Evolutionary conservation across 441 rosid genomes (phyloP).

Genomic region (Corymbia citriodora): DNA sequence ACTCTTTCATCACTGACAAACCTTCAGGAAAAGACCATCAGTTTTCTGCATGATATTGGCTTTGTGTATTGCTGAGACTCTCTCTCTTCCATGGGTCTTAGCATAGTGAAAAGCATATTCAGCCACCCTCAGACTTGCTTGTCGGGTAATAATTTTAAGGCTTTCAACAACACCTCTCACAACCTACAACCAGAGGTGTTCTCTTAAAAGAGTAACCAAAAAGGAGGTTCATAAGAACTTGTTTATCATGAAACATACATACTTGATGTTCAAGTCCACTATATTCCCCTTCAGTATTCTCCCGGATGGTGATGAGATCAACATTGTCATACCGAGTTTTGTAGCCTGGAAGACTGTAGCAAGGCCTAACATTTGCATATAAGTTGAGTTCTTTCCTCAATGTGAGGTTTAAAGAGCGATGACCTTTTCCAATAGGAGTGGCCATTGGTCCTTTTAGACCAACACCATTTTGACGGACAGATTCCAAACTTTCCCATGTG

Average conservation of each 20-base stretch:
- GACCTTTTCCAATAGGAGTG: constrained; percentile 99
- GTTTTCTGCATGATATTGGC: constrained; percentile 99
- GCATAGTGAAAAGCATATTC: constrained; percentile 98
- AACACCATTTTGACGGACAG: constrained; percentile 60
- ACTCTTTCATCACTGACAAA: constrained; percentile 5
- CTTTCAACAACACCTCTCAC: constrained; percentile 99
- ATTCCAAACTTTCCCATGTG: constrained; percentile 95
- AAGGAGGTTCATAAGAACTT: not conserved
- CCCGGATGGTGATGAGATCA: constrained; percentile 89
- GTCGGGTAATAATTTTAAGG: constrained; percentile 90
- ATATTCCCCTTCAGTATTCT: constrained; percentile 98
- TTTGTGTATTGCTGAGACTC: constrained; percentile 97
- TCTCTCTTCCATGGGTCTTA: constrained; percentile 82
- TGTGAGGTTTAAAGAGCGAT: constrained; percentile 90
- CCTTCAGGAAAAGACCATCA: constrained; percentile 97
- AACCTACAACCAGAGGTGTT: constrained; percentile 40
- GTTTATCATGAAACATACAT: constrained; percentile 7
- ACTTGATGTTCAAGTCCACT: constrained; percentile 99
- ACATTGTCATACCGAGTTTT: constrained; percentile 93
- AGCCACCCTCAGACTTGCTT: constrained; percentile 94
- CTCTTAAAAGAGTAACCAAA: not conserved
- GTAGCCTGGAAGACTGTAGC: constrained; percentile 92
- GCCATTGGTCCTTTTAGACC: constrained; percentile 99
- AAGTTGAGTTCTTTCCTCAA: constrained; percentile 91
- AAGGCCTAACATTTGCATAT: constrained; percentile 97